phyloP scores from a whole-genome alignment of 2,329 filamentous ascomycete genomes.

The Cordyceps fumosorosea region DNA sequence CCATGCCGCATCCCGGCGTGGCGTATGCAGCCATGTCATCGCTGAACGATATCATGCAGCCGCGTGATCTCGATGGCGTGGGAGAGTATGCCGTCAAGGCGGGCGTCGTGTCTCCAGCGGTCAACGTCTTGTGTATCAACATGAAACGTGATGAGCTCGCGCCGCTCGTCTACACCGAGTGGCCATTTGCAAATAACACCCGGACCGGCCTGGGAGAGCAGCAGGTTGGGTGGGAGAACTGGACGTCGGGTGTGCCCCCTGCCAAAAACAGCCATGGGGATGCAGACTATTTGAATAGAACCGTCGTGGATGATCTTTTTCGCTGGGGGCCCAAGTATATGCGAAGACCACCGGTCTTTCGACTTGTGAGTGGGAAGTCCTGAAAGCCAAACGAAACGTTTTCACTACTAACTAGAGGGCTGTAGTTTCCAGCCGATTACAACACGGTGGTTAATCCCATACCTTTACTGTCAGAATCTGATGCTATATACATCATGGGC shows the following conservation, averaged over 20 bases:
- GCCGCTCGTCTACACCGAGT: conserved; percentile 58
- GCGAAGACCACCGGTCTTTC: conserved; percentile 48
- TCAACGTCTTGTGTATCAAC: conserved; percentile 70
- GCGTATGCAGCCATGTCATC: conserved; percentile 56
- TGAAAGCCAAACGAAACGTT: conserved; percentile 16
- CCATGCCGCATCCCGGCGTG: conserved; percentile 67
- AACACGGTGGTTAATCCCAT: conserved; percentile 61
- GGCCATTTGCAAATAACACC: conserved; percentile 39
- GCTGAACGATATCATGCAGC: conserved; percentile 63
- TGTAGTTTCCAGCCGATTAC: conserved; percentile 49
- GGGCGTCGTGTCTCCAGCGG: conserved; percentile 60
- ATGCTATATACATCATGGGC: conserved; percentile 61
- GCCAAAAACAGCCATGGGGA: conserved; percentile 19
- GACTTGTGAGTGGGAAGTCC: conserved; percentile 28
- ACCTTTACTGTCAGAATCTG: conserved; percentile 22
- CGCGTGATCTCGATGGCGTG: conserved; percentile 55
- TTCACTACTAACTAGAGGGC: too few relatives aligned
- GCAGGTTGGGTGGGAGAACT: conserved; percentile 27
- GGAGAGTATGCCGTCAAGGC: conserved; percentile 64
- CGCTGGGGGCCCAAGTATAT: conserved; percentile 51
- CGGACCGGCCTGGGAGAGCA: conserved; percentile 29
- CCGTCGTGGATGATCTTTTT: conserved; percentile 64
- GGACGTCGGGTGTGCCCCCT: conserved; percentile 32
- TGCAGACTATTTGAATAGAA: conserved; percentile 43
- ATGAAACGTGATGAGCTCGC: conserved; percentile 51